These are phyloP conservation scores for Parastagonospora nodorum DNA, from an alignment of 2,329 filamentous ascomycete species.

Conservation along the genomic window DNA sequence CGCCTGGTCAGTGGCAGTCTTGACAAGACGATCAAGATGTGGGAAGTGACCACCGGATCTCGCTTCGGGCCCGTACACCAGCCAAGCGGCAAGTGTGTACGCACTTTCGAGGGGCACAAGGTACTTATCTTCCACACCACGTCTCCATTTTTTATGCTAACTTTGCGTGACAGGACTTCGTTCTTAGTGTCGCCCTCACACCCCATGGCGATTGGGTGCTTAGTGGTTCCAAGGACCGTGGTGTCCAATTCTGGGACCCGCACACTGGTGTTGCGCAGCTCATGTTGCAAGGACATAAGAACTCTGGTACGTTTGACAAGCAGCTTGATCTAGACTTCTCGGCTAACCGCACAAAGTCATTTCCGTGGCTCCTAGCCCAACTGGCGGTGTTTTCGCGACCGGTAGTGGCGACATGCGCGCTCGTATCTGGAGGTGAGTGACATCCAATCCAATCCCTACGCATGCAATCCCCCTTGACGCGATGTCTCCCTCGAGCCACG, in stretches of 20 bases:
- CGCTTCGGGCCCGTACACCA: conserved; percentile 68
- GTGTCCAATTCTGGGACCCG: conserved; percentile 98
- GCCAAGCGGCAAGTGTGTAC: conserved; percentile 90
- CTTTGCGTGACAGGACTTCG: conserved; percentile 74
- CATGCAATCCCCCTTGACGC: neutral
- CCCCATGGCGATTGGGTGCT: conserved; percentile 96
- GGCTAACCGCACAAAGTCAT: conserved; percentile 66
- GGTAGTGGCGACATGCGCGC: conserved; percentile 98
- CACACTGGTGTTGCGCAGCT: conserved; percentile 91
- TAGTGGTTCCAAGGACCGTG: conserved; percentile 94
- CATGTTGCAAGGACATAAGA: conserved; percentile 99
- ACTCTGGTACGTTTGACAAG: conserved; percentile 66
- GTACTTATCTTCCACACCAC: conserved; percentile 53
- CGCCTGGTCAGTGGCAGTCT: conserved; percentile 93
- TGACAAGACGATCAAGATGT: conserved; percentile 99
- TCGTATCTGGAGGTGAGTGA: conserved; percentile 82
- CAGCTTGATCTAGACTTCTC: neutral
- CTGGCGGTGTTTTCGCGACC: conserved; percentile 87
- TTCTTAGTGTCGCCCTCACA: conserved; percentile 91
- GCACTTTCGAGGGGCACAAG: conserved; percentile 96
- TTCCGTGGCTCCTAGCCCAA: conserved; percentile 91
- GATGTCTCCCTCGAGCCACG: neutral
- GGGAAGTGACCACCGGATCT: conserved; percentile 81
- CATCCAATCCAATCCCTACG: neutral
- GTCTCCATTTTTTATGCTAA: conserved; percentile 2